Base-by-base conservation (phyloP, 1,284 basidiomycete species). In the Cryptococcus wingfieldii region DNA sequence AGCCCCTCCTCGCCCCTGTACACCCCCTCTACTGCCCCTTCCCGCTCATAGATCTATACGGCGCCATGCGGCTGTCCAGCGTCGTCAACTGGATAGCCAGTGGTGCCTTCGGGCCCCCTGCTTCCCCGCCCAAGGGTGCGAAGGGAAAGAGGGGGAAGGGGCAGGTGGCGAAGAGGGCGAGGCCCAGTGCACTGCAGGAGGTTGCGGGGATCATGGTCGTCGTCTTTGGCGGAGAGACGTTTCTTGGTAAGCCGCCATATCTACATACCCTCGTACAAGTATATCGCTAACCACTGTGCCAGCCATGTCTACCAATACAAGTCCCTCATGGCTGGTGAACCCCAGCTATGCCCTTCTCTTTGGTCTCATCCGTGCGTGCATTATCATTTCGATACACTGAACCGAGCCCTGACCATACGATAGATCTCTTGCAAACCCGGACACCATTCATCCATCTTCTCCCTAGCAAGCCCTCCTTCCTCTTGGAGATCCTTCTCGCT, bases 151-250 rank as follows among this genome's bases (percentile, higher is more conserved):
- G 59, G 47, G 50, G 48, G 18, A 50, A 53, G 8, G 60, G 58
- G 27, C 39, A 25, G 38, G 52, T 6, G 45, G 56, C 10, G 27
- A 50, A 47, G 28, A 64, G 56, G 47, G 39, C 48, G 2, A 56
- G 72, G 38, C 65, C 72, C 3, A 63, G 55, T 16, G 54, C 63
- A 10, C 37, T 74, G 53, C 73, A 75, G 53, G 76, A 77, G 54
- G 56, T 66, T 7, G 51, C 71, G 10, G 76, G 75, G 0, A 62
- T 77, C n/a, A 41, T 72, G 59, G 55, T 76, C 0, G 61, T 77
- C 28, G 60, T 77, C 2, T 77, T 75, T 60, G 76, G 76, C 16
- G 74, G 73, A 19, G 76, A 77, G 58, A 77, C 75, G 1, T 76
- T 77, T 44, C 63, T 77, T 0, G 59, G 75, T 76, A 49, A 64